phyloP scores from a whole-genome alignment of 306 rosid species.

The Castanea mollissima region DNA sequence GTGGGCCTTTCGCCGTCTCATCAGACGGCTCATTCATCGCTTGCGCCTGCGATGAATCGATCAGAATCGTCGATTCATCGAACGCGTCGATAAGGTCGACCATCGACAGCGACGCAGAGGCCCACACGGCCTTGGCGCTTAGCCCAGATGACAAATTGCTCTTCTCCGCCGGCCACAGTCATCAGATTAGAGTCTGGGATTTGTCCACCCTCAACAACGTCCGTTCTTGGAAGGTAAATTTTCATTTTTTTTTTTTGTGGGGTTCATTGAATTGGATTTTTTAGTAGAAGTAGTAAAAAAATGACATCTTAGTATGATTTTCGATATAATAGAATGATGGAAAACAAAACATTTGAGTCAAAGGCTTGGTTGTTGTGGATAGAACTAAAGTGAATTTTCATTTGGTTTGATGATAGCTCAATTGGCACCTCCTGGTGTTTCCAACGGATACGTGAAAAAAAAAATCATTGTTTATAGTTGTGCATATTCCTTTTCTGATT shows the following conservation, averaged over 20 bases:
- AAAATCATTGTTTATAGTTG: not conserved
- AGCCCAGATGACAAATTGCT: slow-evolving; percentile 68
- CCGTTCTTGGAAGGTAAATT: slow-evolving; percentile 88
- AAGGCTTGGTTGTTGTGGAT: not conserved
- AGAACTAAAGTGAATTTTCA: not conserved
- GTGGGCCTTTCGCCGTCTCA: slow-evolving; percentile 76
- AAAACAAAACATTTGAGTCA: too few relatives aligned
- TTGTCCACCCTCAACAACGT: slow-evolving; percentile 66
- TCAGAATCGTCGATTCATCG: slow-evolving; percentile 72
- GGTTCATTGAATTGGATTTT: not conserved
- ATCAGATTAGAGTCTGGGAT: slow-evolving; percentile 89
- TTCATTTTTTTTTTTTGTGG: not conserved
- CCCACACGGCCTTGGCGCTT: slow-evolving; percentile 66
- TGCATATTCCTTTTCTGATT: not conserved
- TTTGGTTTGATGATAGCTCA: not conserved
- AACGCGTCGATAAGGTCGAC: slow-evolving; percentile 63
- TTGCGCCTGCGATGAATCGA: slow-evolving; percentile 71
- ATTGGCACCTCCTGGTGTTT: too few relatives aligned
- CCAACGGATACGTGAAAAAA: too few relatives aligned
- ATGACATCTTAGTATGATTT: too few relatives aligned
- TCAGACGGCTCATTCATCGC: slow-evolving; percentile 78
- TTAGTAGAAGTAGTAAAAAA: too few relatives aligned
- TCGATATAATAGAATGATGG: too few relatives aligned
- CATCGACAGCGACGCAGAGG: slow-evolving; percentile 71
- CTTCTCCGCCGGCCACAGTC: slow-evolving; percentile 73